Base-by-base conservation (phyloP, 768 basidiomycete species). In the Kwoniella dendrophila region DNA sequence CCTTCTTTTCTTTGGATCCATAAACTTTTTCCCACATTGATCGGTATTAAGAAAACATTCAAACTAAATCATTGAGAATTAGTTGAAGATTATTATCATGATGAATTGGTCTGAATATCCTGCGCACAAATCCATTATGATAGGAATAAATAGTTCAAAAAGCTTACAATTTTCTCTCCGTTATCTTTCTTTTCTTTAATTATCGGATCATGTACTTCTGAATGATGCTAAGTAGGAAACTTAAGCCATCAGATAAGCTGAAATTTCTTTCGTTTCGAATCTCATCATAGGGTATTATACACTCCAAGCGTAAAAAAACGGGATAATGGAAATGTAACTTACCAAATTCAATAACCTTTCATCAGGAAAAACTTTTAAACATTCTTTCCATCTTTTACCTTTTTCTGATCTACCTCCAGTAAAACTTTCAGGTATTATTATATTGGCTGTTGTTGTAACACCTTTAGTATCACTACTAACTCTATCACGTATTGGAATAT, bases 351-450 rank as follows among this genome's bases (percentile, higher is more conserved):
- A 76, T 29, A 93, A 77, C 50, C 87, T 82, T 53, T 85, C 86
- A 72, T 93, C 91, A 14, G 92, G 91, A 78, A 94, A 95, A 11
- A 93, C 89, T 76, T 86, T 87, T 20, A 84, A 83, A 78, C 92
- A 95, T 2, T 83, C 83, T 10, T 76, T 67, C 63, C 52, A 55
- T 20, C 56, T 27, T 32, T 48, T 45, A 38, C 53, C 41, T 30
- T 63, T 45, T 55, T 56, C 50, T 54, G 60, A 33, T 52, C 47
- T 55, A 16, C 48, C 53, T 41, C 64, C 66, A 7, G 59, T 65
- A 57, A 70, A 68, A 2, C 56, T 63, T 30, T 63, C 63, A 7
- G 70, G 66, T n/a, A n/a, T n/a, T n/a, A n/a, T n/a, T n/a, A n/a
- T n/a, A n/a, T n/a, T n/a, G n/a, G n/a, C n/a, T n/a, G n/a, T n/a